Evolutionary conservation across 1,284 basidiomycete species (phyloP).

Genomic region (Salmacisia buchloeana): DNA sequence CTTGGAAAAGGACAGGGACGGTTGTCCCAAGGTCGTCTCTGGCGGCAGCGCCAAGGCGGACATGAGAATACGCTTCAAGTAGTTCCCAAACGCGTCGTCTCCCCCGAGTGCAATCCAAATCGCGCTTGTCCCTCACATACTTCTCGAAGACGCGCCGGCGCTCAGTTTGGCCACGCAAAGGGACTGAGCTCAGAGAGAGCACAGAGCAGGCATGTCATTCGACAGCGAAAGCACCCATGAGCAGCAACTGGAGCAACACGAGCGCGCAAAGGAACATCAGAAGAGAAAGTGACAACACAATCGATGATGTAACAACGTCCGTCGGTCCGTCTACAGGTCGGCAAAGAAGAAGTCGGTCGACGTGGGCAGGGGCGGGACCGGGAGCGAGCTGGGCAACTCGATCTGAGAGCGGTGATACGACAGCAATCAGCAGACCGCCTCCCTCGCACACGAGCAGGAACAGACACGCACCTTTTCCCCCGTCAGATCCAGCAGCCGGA

Average conservation of each 20-base stretch:
- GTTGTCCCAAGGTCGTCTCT: slow-evolving; percentile 98
- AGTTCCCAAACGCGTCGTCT: too few relatives aligned
- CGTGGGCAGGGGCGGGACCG: slow-evolving; percentile 28
- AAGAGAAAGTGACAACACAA: neutral
- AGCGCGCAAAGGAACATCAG: neutral
- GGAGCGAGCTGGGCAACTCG: slow-evolving; percentile 28
- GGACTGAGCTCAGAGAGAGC: too few relatives aligned
- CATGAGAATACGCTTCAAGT: slow-evolving; percentile 6
- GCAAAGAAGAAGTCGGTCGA: slow-evolving; percentile 46
- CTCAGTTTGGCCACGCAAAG: neutral
- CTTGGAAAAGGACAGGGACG: slow-evolving; percentile 94
- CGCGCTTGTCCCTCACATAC: too few relatives aligned
- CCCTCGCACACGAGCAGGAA: slow-evolving; percentile 86
- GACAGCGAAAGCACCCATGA: too few relatives aligned
- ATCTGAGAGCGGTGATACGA: slow-evolving; percentile 18
- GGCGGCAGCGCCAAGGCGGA: slow-evolving; percentile 60
- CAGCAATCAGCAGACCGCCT: slow-evolving; percentile 56
- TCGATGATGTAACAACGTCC: neutral
- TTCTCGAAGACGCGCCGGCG: too few relatives aligned
- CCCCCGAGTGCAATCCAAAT: too few relatives aligned
- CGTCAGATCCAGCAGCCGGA: slow-evolving; percentile 66
- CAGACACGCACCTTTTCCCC: slow-evolving; percentile 19
- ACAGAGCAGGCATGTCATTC: too few relatives aligned
- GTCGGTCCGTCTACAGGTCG: slow-evolving; percentile 21
- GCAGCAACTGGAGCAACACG: slow-evolving; percentile 10